Evolutionary conservation across 2,329 filamentous ascomycete genomes (phyloP).

Genomic region (Aaosphaeria pasadenensis): DNA sequence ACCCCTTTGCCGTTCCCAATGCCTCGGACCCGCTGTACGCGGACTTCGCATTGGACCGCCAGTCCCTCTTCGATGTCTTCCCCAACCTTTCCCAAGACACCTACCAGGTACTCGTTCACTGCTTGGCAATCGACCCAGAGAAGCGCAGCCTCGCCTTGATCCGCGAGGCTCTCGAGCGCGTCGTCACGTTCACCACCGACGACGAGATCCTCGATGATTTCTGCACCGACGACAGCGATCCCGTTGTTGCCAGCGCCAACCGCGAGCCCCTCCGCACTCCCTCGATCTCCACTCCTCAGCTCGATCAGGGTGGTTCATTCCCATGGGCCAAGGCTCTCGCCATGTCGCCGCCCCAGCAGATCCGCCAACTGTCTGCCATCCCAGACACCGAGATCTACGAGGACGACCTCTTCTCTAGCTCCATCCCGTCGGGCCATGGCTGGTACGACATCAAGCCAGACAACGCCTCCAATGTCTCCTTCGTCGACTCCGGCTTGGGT

Average conservation of each 20-base stretch:
- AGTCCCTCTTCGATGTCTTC: constrained; percentile 96
- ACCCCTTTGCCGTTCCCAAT: constrained; percentile 89
- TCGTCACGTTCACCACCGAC: constrained; percentile 88
- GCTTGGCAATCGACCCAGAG: constrained; percentile 84
- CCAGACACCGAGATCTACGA: constrained; percentile 73
- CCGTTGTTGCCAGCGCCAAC: constrained; percentile 77
- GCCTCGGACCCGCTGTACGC: constrained; percentile 89
- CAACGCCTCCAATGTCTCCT: constrained; percentile 79
- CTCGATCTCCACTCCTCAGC: constrained; percentile 82
- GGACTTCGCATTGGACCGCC: constrained; percentile 89
- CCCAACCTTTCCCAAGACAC: constrained; percentile 98
- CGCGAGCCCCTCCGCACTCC: constrained; percentile 94
- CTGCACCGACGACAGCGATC: constrained; percentile 75
- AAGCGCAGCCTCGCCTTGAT: constrained; percentile 80
- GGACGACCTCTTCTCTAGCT: constrained; percentile 82
- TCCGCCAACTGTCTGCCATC: constrained; percentile 84
- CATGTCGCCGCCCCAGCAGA: constrained; percentile 65
- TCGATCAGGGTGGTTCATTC: constrained; percentile 76
- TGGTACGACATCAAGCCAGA: constrained; percentile 77
- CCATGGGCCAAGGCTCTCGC: constrained; percentile 93
- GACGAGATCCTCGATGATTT: constrained; percentile 93
- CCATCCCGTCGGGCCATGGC: constrained; percentile 60
- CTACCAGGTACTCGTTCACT: constrained; percentile 87
- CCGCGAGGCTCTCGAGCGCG: constrained; percentile 73
- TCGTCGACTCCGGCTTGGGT: constrained; percentile 78